phyloP scores from a whole-genome alignment of 2,329 filamentous ascomycete genomes.

The Botrytis byssoidea region DNA sequence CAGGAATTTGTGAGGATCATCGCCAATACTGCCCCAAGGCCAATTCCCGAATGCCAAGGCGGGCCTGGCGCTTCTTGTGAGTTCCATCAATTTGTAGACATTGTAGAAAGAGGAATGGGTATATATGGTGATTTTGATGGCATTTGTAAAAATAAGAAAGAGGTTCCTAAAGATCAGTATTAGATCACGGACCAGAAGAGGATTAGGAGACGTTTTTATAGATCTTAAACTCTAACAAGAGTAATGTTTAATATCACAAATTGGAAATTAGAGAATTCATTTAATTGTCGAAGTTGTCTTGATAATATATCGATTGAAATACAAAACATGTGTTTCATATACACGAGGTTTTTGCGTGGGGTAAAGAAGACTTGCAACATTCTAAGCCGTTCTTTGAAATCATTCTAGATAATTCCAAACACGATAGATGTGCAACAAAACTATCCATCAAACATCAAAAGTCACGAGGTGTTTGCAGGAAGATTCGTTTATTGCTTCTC shows the following conservation, averaged over 20 bases:
- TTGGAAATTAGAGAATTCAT: neutral
- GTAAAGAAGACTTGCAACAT: neutral
- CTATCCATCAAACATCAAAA: neutral
- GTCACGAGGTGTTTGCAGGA: neutral
- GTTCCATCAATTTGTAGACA: constrained; percentile 44
- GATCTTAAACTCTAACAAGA: neutral
- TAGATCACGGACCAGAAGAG: neutral
- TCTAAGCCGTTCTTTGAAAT: neutral
- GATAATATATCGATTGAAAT: neutral
- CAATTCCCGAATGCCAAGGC: constrained; percentile 48
- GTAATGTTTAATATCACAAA: neutral
- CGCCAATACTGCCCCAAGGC: constrained; percentile 51
- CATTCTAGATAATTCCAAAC: constrained; percentile 13
- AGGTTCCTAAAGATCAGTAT: constrained; percentile 15
- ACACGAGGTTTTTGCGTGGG: neutral
- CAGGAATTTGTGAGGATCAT: constrained; percentile 53
- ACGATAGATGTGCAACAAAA: constrained; percentile 6
- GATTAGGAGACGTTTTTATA: neutral
- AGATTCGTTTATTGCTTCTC: neutral
- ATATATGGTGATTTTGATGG: constrained; percentile 37
- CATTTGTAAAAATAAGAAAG: constrained; percentile 32
- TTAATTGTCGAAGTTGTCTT: neutral
- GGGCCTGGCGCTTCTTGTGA: constrained; percentile 53
- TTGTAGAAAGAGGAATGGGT: constrained; percentile 45
- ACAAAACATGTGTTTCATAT: neutral